A percentile compares a stretch with the other conserved stretches of the same genome.
Evolutionary conservation across 306 rosid species (phyloP).

Genomic region (Castanea crenata): DNA sequence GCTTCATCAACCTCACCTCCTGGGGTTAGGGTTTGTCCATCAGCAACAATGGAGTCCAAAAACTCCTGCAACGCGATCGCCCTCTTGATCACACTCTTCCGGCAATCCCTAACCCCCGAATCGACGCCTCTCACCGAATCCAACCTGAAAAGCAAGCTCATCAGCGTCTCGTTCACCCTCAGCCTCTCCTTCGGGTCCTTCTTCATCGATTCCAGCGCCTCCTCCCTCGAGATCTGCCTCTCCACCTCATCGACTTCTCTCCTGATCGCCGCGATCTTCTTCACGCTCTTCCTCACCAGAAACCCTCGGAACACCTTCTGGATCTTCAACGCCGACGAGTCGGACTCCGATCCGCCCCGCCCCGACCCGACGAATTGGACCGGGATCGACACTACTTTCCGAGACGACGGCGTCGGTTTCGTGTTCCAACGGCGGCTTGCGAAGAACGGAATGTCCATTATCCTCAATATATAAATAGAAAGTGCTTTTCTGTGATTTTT

Average conservation of each 20-base stretch:
- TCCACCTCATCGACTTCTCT: slow-evolving; percentile 47
- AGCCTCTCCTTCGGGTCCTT: slow-evolving; percentile 54
- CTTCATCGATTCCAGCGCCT: slow-evolving; percentile 28
- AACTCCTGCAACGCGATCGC: slow-evolving; percentile 65
- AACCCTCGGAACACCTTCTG: slow-evolving; percentile 63
- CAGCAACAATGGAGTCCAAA: slow-evolving; percentile 39
- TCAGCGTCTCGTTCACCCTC: slow-evolving; percentile 51
- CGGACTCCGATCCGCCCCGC: no score
- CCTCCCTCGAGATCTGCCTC: slow-evolving; percentile 19
- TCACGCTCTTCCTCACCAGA: slow-evolving; percentile 57
- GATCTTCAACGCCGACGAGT: slow-evolving; percentile 37
- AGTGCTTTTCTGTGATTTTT: not conserved
- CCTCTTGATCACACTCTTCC: slow-evolving; percentile 55
- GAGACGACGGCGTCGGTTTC: slow-evolving; percentile 21
- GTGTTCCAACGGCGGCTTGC: slow-evolving; percentile 21
- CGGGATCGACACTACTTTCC: slow-evolving; percentile 56
- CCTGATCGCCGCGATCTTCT: slow-evolving; percentile 41
- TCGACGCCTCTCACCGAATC: slow-evolving; percentile 59
- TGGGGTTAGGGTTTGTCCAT: not conserved
- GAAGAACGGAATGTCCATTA: slow-evolving; percentile 32
- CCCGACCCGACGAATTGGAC: slow-evolving; percentile 46
- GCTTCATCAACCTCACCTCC: not conserved
- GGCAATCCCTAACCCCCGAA: slow-evolving; percentile 50
- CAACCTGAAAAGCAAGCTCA: slow-evolving; percentile 61
- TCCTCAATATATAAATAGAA: not conserved